Base-by-base conservation (phyloP, 2,329 filamentous ascomycete genomes). In the Hymenoscyphus linearis region DNA sequence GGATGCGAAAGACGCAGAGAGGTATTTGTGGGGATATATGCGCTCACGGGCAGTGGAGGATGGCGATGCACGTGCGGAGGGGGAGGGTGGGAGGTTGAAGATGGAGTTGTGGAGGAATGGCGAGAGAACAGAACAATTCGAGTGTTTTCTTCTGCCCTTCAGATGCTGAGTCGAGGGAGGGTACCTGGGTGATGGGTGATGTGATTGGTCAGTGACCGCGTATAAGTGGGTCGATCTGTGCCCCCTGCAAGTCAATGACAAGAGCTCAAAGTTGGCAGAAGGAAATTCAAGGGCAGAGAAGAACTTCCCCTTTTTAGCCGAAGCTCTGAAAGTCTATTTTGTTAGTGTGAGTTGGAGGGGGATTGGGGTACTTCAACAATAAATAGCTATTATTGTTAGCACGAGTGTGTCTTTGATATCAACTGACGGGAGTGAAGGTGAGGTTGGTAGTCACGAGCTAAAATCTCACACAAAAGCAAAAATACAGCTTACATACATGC, bases 11-110 rank as follows among this genome's bases (percentile, higher is more conserved):
- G 52, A 44, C 37, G 52, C 58, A 65, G 55, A 57, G 58, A 61
- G 52, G 54, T 64, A 62, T 64, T 57, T 62, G 16, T 10, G 58
- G 27, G 31, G 37, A 58, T 35, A 47, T 62, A 66, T 62, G 65
- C 64, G 65, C 64, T 62, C 54, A n/a, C n/a, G n/a, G n/a, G n/a
- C n/a, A 62, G 62, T 66, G 26, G 56, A 62, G 59, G 62, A 57
- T 58, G 52, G 58, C 27, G 52, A 52, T n/a, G 27, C 35, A 37
- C 62, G 18, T 60, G 50, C 27, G 59, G 26, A 57, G 52, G 27
- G 2, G 26, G 37, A 58, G 34, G 34, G 44, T 52, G 34, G 57
- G 44, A 56, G 55, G 25, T 50, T 50, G 36, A 57, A 62, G 65
- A 55, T 61, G 31, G 47, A 50, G 58, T 56, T 50, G 44, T 50